A percentile compares a stretch with the other conserved stretches of the same genome.
phyloP scores from a whole-genome alignment of 2,329 filamentous ascomycete species.

The Fusarium luffae region DNA sequence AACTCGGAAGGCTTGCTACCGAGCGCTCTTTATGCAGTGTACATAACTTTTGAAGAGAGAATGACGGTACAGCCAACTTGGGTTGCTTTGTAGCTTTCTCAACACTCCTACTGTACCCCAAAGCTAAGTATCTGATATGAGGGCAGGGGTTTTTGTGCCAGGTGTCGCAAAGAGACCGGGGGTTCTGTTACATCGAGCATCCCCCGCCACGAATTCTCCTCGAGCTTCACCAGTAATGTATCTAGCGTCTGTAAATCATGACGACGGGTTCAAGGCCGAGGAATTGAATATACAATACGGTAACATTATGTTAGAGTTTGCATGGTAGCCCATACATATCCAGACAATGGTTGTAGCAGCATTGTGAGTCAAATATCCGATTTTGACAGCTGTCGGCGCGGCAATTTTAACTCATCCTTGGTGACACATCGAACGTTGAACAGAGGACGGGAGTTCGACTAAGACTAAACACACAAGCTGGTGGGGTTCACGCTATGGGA shows the following conservation, averaged over 20 bases:
- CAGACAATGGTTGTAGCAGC: constrained; percentile 3
- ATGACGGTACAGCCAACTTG: background rate
- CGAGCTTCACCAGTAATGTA: background rate
- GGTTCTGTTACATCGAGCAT: constrained; percentile 6
- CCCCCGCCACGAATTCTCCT: constrained; percentile 5
- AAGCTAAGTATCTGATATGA: background rate
- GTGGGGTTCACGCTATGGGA: constrained; percentile 21
- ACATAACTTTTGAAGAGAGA: background rate
- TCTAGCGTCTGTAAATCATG: background rate
- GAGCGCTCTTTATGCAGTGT: background rate
- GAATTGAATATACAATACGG: background rate
- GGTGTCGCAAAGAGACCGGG: constrained; percentile 10
- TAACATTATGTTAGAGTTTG: background rate
- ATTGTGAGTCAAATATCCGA: constrained; percentile 7
- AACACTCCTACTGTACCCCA: background rate
- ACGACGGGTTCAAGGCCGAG: background rate
- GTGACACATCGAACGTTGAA: constrained; percentile 30
- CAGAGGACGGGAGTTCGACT: constrained; percentile 17
- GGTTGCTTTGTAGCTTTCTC: background rate
- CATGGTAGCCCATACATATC: background rate
- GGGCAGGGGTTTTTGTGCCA: background rate
- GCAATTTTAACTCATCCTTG: constrained; percentile 18
- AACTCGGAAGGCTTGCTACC: constrained; percentile 8
- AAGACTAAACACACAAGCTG: constrained; percentile 17
- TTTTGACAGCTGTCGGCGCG: constrained; percentile 29